A percentile compares a stretch with the other conserved stretches of the same genome.
Evolutionary conservation across 352 stramenopile genomes (phyloP).

Genomic region (Globisporangium rhizosaccharum): DNA sequence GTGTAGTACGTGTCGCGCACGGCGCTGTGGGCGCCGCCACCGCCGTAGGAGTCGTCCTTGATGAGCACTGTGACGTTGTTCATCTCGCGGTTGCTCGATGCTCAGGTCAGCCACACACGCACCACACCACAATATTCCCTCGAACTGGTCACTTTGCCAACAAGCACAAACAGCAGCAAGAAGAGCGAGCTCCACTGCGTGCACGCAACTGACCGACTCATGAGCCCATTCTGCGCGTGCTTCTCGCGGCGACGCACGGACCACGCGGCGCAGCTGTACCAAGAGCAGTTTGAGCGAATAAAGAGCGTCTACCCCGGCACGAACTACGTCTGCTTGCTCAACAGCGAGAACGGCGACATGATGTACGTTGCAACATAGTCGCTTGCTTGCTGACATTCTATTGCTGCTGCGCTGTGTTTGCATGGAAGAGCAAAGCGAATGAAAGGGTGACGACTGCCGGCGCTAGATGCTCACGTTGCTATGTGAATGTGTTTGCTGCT

Average conservation of each 20-base stretch:
- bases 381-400: not conserved
- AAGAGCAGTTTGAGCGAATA: conserved; percentile 78
- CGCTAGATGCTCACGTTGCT: not conserved
- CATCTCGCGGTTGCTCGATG: conserved; percentile 34
- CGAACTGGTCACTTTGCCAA: too few relatives aligned
- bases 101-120: too few relatives aligned
- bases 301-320: conserved; percentile 69
- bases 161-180: too few relatives aligned
- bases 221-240: conserved; percentile 70
- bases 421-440: not conserved
- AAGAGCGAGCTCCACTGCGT: too few relatives aligned
- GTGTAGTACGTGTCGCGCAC: conserved; percentile 77
- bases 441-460: not conserved
- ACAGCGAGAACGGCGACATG: conserved; percentile 70
- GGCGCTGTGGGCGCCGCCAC: conserved; percentile 61
- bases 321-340: conserved; percentile 74
- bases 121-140: too few relatives aligned
- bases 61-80: conserved; percentile 52
- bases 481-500: not conserved
- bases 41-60: conserved; percentile 85
- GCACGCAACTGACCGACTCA: not conserved
- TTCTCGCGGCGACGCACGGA: conserved; percentile 60
- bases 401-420: not conserved
- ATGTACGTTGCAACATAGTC: conserved; percentile 39
- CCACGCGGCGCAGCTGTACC: conserved; percentile 42